These are phyloP conservation scores for Monosporozyma aerobia DNA, from an alignment of 805 yeast genomes.

Conservation along the genomic window DNA sequence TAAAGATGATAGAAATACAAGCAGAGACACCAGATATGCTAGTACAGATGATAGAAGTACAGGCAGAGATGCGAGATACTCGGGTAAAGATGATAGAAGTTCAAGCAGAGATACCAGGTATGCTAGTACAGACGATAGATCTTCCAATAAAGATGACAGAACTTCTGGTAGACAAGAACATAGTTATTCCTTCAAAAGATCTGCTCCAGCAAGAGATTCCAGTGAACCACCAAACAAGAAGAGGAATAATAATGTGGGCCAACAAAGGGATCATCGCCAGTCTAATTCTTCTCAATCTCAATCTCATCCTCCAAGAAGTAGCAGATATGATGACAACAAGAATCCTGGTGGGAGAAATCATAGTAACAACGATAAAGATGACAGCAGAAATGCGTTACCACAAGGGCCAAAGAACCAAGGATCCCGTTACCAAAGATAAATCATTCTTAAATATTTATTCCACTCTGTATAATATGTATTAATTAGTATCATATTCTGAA, in stretches of 20 bases:
- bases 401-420: constrained; percentile 15
- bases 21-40: background rate
- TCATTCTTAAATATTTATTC: background rate
- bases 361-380: background rate
- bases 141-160: background rate
- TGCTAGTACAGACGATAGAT: background rate
- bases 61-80: background rate
- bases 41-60: background rate
- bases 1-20: background rate
- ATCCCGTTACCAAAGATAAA: constrained; percentile 15
- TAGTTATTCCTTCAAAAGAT: background rate
- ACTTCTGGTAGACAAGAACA: background rate
- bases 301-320: background rate
- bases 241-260: background rate
- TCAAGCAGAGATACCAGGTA: background rate
- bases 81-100: background rate
- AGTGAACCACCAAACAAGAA: background rate
- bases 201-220: background rate
- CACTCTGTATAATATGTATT: background rate
- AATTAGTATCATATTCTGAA: background rate
- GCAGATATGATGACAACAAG: background rate
- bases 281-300: background rate
- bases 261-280: background rate
- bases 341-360: background rate
- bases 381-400: constrained; percentile 8